Base-by-base conservation (phyloP, 257 asterid genomes). In the Cordia subcordata region DNA sequence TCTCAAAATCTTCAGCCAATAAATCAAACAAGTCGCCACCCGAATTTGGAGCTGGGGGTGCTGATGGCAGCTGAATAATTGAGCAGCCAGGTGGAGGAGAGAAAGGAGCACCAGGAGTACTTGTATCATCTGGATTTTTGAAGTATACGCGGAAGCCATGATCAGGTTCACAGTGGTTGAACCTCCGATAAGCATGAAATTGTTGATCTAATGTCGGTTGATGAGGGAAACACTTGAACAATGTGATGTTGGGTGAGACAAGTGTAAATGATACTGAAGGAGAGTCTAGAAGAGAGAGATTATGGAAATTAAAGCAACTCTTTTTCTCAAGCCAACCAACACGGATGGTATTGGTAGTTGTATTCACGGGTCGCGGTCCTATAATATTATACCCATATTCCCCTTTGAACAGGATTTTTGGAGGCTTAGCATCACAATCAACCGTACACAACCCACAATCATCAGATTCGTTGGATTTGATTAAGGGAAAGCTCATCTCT, bases 401-500 rank as follows among this genome's bases (percentile, higher is more conserved):
- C 8, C 33, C 66, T 18, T 35, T 13, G 16, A 22, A 49, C 0
- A 82, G 33, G 18, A 85, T 15, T 6, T 0, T 39, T 50, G 80
- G 87, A 32, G 22, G 38, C 1, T 21, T 8, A 16, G 11, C 21
- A n/a, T 53, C 13, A 23, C 66, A 45, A 4, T 58, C 22, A 35
- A 80, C 54, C 27, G 32, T 14, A 68, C 68, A 55, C 37, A 80
- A 42, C 9, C 90, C 87, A 18, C 87, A 82, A 0, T 39, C 51
- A 0, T 63, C n/a, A n/a, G n/a, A 53, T 9, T 16, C 21, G 0
- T 19, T 1, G 3, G 1, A 1, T 18, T 14, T 5, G 11, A 69
- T 4, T 42, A 73, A 61, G 1, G 94, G 85, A 15, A 74, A 75
- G n/a, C 11, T 37, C 8, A 84, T 46, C 40, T 21, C 0, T 20